Conservation (phyloP, 73 alveolate genomes). For the Tetrahymena borealis region DNA sequence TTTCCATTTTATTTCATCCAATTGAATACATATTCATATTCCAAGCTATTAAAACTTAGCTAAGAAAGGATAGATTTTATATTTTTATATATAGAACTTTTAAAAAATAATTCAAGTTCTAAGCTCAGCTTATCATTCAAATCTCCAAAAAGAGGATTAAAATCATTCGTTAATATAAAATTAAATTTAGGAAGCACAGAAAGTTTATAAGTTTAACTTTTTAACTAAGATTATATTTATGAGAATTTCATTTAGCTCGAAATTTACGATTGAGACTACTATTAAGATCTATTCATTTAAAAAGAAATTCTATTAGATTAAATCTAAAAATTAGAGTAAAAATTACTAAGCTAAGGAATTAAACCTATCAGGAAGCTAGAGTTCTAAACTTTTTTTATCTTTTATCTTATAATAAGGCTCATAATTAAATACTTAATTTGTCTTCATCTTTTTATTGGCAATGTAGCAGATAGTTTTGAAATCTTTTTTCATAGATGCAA, state of each 20-base stretch:
- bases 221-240: not conserved
- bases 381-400: not conserved
- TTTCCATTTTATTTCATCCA: not conserved
- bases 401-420: not conserved
- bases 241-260: not conserved
- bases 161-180: not conserved
- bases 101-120: not conserved
- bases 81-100: not conserved
- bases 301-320: not conserved
- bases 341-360: not conserved
- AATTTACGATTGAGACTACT: not conserved
- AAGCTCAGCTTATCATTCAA: not conserved
- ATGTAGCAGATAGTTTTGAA: not conserved
- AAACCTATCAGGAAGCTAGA: not conserved
- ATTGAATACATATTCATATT: not conserved
- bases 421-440: not conserved
- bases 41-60: not conserved
- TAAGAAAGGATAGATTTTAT: not conserved
- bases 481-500: not conserved
- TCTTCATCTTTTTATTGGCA: not conserved
- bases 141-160: not conserved
- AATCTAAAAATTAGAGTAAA: not conserved
- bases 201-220: not conserved
- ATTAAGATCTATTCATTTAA: not conserved
- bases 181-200: not conserved